Base-by-base conservation (phyloP, 2,329 filamentous ascomycete species). In the Curvularia sp. region DNA sequence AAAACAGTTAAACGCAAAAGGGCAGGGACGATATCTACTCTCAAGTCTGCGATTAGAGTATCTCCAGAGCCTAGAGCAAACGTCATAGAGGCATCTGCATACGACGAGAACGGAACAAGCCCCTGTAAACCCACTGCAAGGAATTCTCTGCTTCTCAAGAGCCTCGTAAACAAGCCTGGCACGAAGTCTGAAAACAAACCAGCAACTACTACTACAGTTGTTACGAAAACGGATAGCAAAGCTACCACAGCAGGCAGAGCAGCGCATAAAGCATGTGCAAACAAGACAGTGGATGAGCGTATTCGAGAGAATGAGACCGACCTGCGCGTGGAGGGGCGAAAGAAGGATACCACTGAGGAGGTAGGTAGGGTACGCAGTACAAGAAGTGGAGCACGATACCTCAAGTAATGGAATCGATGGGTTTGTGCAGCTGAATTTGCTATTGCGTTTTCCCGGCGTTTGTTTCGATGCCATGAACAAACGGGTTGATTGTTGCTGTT, bases 211-310 rank as follows among this genome's bases (percentile, higher is more conserved):
- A 12, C 13, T 18, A 10, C 19, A 19, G 15, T 19, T 15, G 5
- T 25, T 15, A 38, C 25, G 21, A 36, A 15, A 27, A 45, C 38
- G 15, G 19, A 12, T 5, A 32, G 42, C 25, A 47, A 41, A 18
- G 51, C 51, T 18, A 23, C 19, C 18, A 27, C 27, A 8, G 47
- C 41, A 41, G 59, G 60, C 5, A 46, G 21, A 18, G 49, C 53
- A n/a, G 59, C 10, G 12, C 41, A 21, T 5, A 45, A 42, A n/a
- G 18, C 34, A 27, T 21, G 34, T 36, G 21, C 10, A 12, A 19
- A 49, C 32, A 32, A 27, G 25, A 41, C 23, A 18, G 41, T 47
- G 3, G n/a, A 36, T 12, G 43, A 43, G 21, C 6, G 30, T 13
- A 28, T 32, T 13, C 4, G 23, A 10, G 36, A 36, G 1, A 34